These are phyloP conservation scores for Papiliotrema flavescens DNA, from an alignment of 1,284 basidiomycete genomes.

Conservation along the genomic window DNA sequence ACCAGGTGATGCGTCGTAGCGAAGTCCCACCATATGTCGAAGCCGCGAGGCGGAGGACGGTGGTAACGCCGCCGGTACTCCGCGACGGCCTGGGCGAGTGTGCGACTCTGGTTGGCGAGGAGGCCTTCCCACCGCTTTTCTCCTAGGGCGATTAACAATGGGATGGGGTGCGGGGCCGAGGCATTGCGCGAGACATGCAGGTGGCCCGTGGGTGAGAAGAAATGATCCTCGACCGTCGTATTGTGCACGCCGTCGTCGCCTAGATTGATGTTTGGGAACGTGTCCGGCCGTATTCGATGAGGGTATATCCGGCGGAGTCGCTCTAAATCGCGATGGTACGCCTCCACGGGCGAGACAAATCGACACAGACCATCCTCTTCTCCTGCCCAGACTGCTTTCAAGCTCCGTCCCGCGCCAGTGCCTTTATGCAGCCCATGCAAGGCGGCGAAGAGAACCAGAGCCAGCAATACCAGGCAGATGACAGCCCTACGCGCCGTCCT, in stretches of 20 bases:
- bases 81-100: slow-evolving; percentile 64
- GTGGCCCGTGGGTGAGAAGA: slow-evolving; percentile 43
- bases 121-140: slow-evolving; percentile 65
- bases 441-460: not conserved
- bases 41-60: slow-evolving; percentile 75
- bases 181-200: slow-evolving; percentile 32
- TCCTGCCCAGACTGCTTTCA: not conserved
- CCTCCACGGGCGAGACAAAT: slow-evolving; percentile 41
- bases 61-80: slow-evolving; percentile 75
- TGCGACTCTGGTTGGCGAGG: slow-evolving; percentile 67
- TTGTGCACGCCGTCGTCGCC: not conserved
- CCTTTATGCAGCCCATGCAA: not conserved
- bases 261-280: not conserved
- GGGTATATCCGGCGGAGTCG: slow-evolving; percentile 23
- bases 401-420: not conserved
- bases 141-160: slow-evolving; percentile 69
- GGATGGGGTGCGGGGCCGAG: slow-evolving; percentile 65
- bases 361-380: slow-evolving; percentile 24
- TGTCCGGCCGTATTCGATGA: not conserved
- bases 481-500: not conserved
- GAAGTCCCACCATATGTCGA: slow-evolving; percentile 84
- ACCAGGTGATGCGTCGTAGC: slow-evolving; percentile 65
- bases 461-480: not conserved
- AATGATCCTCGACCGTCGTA: slow-evolving; percentile 16
- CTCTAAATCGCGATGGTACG: slow-evolving; percentile 36